phyloP scores from a whole-genome alignment of 1,139 yeast species.

The Dujonia santamariae region DNA sequence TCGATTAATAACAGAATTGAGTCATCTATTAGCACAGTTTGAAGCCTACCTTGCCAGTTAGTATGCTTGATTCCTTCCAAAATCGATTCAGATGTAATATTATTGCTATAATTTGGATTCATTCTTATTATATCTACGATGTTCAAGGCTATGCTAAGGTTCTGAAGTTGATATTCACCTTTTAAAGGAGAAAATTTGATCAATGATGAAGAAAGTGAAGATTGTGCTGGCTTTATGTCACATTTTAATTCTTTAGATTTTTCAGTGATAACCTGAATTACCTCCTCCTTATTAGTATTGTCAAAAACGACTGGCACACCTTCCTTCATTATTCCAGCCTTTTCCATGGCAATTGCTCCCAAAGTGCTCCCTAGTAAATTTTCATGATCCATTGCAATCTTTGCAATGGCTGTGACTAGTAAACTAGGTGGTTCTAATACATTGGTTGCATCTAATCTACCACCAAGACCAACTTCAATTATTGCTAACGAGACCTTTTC shows the following conservation, averaged over 20 bases:
- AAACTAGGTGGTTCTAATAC: slow-evolving; percentile 48
- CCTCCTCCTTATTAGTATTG: slow-evolving; percentile 56
- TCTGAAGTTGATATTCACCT: slow-evolving; percentile 71
- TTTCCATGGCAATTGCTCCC: slow-evolving; percentile 64
- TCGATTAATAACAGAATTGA: slow-evolving; percentile 54
- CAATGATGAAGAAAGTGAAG: slow-evolving; percentile 12
- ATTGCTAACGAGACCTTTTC: slow-evolving; percentile 67
- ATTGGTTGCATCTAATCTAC: slow-evolving; percentile 84
- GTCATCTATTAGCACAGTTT: slow-evolving; percentile 26
- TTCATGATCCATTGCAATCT: slow-evolving; percentile 85
- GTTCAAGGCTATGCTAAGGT: slow-evolving; percentile 67
- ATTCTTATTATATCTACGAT: slow-evolving; percentile 41
- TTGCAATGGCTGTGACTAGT: slow-evolving; percentile 71
- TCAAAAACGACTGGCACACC: slow-evolving; percentile 69
- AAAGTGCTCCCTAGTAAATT: slow-evolving; percentile 65
- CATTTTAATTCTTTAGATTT: slow-evolving; percentile 18
- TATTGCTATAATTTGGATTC: slow-evolving; percentile 11
- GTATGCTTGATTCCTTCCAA: slow-evolving; percentile 49
- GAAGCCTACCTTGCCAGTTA: slow-evolving; percentile 66
- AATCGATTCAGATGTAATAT: slow-evolving; percentile 32
- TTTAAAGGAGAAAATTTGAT: slow-evolving; percentile 49
- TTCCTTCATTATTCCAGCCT: slow-evolving; percentile 77
- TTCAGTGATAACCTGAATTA: slow-evolving; percentile 38
- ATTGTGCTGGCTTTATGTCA: slow-evolving; percentile 3
- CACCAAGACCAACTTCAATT: slow-evolving; percentile 90